Conservation (phyloP, 495 filamentous ascomycete species). For the Alectoria sarmentosa region DNA sequence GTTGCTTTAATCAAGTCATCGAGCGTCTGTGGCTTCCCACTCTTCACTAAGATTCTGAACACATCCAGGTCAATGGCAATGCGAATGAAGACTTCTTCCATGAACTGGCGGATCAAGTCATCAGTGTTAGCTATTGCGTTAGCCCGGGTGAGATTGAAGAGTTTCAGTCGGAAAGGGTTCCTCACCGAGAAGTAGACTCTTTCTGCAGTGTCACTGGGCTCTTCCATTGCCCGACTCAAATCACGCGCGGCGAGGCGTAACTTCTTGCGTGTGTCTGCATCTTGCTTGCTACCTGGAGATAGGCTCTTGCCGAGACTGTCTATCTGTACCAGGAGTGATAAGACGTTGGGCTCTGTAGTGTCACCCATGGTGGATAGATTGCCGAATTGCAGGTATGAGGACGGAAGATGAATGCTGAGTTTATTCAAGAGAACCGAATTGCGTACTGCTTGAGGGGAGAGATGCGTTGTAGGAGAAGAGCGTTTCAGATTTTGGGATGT, state of each 20-base stretch:
- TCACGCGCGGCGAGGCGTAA: background rate
- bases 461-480: too few species aligned
- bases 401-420: too few species aligned
- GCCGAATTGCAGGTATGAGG: background rate
- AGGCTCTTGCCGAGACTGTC: background rate
- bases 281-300: background rate
- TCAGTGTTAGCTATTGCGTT: background rate
- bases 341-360: background rate
- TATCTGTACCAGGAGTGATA: constrained; percentile 20
- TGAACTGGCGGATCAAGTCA: background rate
- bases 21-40: constrained; percentile 32
- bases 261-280: background rate
- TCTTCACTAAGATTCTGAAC: constrained; percentile 32
- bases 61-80: constrained; percentile 32
- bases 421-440: too few species aligned
- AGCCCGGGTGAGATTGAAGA: too few species aligned
- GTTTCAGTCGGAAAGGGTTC: too few species aligned
- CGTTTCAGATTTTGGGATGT: too few species aligned
- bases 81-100: constrained; percentile 14
- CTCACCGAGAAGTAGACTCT: constrained; percentile 2
- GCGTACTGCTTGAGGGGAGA: too few species aligned
- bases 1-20: constrained; percentile 31
- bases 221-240: background rate
- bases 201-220: background rate
- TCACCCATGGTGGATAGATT: background rate